A percentile compares a stretch with the other conserved stretches of the same genome.
Conservation (phyloP, 2,329 filamentous ascomycete genomes). For the Magnaporthales sp. region DNA sequence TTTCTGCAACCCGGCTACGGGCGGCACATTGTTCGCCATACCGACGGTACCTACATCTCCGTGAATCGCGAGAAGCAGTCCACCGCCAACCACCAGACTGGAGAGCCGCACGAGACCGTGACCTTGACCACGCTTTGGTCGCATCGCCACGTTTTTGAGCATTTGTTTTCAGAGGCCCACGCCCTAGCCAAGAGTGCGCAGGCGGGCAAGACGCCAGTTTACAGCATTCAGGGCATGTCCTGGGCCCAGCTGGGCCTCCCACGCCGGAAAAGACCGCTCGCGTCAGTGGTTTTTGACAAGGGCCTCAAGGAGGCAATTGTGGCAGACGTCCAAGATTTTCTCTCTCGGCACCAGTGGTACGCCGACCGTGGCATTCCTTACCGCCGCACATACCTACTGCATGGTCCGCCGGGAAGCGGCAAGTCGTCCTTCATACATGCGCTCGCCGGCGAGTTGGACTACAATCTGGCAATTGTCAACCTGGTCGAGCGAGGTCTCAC, state of each 20-base stretch:
- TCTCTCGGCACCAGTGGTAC: constrained; percentile 77
- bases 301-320: constrained; percentile 78
- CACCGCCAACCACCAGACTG: constrained; percentile 72
- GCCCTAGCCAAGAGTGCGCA: constrained; percentile 67
- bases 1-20: constrained; percentile 87
- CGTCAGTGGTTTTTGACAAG: constrained; percentile 77
- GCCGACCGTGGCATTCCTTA: constrained; percentile 92
- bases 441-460: constrained; percentile 84
- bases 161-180: constrained; percentile 83
- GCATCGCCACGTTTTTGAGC: constrained; percentile 81
- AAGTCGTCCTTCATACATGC: constrained; percentile 97
- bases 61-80: constrained; percentile 80
- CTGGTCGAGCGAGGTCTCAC: constrained; percentile 84
- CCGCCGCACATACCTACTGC: constrained; percentile 77
- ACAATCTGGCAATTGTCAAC: constrained; percentile 87
- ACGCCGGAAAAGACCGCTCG: constrained; percentile 75
- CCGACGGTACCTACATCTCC: constrained; percentile 69
- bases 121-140: constrained; percentile 87
- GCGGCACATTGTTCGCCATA: constrained; percentile 78
- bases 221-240: constrained; percentile 72
- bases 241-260: constrained; percentile 82
- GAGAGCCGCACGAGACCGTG: constrained; percentile 88
- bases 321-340: constrained; percentile 73
- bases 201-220: constrained; percentile 90
- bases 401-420: constrained; percentile 82